phyloP scores from a whole-genome alignment of 352 stramenopile genomes.

The Phytopythium ostracodes region DNA sequence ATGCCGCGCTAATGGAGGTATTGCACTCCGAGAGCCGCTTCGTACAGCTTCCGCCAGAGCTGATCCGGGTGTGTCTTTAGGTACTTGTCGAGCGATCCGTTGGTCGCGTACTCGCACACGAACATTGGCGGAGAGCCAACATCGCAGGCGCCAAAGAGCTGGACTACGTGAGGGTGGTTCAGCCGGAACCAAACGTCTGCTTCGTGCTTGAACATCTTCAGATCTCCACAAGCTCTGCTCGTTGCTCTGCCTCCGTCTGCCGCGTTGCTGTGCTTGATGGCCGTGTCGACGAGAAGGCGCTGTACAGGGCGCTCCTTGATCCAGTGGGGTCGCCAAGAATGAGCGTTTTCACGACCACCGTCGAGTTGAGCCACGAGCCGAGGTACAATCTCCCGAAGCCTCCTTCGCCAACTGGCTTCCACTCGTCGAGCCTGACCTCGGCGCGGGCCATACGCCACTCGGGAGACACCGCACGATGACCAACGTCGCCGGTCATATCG shows the following conservation, averaged over 20 bases:
- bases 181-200: slow-evolving; percentile 28
- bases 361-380: slow-evolving; percentile 1
- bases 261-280: not conserved
- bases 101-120: slow-evolving; percentile 34
- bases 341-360: not conserved
- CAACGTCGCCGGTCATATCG: not conserved
- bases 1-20: slow-evolving; percentile 45
- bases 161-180: slow-evolving; percentile 29
- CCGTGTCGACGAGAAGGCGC: not conserved
- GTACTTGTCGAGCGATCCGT: slow-evolving; percentile 34
- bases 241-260: not conserved
- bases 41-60: slow-evolving; percentile 26
- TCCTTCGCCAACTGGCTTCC: not conserved
- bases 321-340: not conserved
- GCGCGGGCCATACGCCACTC: not conserved
- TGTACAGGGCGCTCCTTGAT: not conserved
- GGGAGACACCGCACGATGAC: not conserved
- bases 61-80: slow-evolving; percentile 20
- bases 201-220: slow-evolving; percentile 23
- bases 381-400: not conserved
- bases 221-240: slow-evolving; percentile 8
- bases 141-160: slow-evolving; percentile 35
- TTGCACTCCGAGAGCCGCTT: slow-evolving; percentile 39
- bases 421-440: not conserved
- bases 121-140: slow-evolving; percentile 26